phyloP scores from a whole-genome alignment of 805 yeast genomes.

The Kodamaea neixiangensis region DNA sequence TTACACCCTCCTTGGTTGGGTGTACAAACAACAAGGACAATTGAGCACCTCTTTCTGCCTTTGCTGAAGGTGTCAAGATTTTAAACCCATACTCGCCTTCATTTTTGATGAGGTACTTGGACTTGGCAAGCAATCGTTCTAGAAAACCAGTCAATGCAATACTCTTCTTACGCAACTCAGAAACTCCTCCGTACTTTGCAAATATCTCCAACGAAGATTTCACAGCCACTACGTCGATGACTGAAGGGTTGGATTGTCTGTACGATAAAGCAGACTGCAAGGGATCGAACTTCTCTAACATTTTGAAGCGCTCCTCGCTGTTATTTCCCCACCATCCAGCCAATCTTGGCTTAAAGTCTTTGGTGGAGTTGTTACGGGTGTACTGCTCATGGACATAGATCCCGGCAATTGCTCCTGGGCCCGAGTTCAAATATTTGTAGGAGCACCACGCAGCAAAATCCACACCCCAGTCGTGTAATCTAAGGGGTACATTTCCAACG shows the following conservation, averaged over 20 bases:
- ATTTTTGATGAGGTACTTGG: slow-evolving; percentile 47
- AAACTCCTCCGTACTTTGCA: slow-evolving; percentile 63
- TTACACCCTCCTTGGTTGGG: slow-evolving; percentile 42
- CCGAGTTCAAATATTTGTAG: slow-evolving; percentile 86
- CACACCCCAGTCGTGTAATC: slow-evolving; percentile 83
- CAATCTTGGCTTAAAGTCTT: slow-evolving; percentile 57
- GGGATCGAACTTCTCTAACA: slow-evolving; percentile 79
- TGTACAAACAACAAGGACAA: slow-evolving; percentile 67
- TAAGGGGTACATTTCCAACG: slow-evolving; percentile 78
- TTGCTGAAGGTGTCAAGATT: slow-evolving; percentile 70
- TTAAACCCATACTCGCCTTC: slow-evolving; percentile 48
- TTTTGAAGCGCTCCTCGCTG: slow-evolving; percentile 65
- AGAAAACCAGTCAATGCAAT: slow-evolving; percentile 58
- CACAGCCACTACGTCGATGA: slow-evolving; percentile 76
- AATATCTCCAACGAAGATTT: slow-evolving; percentile 66
- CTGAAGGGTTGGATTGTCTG: slow-evolving; percentile 89
- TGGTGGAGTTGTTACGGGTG: slow-evolving; percentile 30
- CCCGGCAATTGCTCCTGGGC: slow-evolving; percentile 94
- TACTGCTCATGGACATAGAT: slow-evolving; percentile 67
- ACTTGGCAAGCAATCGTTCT: slow-evolving; percentile 45
- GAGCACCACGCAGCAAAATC: slow-evolving; percentile 97
- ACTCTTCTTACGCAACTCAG: slow-evolving; percentile 55
- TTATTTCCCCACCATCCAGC: slow-evolving; percentile 99
- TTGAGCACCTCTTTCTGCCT: slow-evolving; percentile 73
- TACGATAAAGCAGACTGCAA: slow-evolving; percentile 84